These are phyloP conservation scores for Metschnikowia rubicola DNA, from an alignment of 805 yeast species.

Conservation along the genomic window DNA sequence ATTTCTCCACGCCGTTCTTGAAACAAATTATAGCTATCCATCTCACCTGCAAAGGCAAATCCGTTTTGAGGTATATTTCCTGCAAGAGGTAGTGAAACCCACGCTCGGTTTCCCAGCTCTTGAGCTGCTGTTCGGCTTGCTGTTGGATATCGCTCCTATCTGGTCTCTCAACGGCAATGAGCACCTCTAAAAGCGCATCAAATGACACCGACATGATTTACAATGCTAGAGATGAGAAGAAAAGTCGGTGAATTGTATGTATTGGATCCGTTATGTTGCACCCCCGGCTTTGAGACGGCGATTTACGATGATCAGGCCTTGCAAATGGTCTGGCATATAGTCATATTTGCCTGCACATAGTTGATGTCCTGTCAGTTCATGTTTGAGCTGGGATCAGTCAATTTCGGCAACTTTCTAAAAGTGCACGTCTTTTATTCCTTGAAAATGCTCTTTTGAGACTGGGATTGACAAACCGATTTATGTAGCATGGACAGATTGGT, in stretches of 20 bases:
- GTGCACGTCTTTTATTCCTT: too few relatives aligned
- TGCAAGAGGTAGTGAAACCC: constrained; percentile 60
- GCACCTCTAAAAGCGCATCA: constrained; percentile 27
- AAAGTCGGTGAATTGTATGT: neutral
- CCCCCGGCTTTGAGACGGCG: neutral
- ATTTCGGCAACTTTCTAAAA: too few relatives aligned
- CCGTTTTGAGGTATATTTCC: constrained; percentile 54
- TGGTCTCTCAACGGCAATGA: constrained; percentile 32
- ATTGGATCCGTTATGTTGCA: too few relatives aligned
- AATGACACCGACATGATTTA: constrained; percentile 22
- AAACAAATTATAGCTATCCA: constrained; percentile 87
- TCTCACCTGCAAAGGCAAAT: constrained; percentile 61
- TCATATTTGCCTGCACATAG: too few relatives aligned
- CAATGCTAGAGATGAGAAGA: neutral
- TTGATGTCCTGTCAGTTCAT: too few relatives aligned
- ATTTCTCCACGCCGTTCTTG: constrained; percentile 81
- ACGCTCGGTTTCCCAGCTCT: constrained; percentile 61
- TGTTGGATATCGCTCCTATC: constrained; percentile 52
- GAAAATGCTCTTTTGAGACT: neutral
- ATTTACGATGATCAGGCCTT: neutral
- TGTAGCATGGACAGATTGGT: neutral
- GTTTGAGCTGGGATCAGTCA: too few relatives aligned
- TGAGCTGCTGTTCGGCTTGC: constrained; percentile 66
- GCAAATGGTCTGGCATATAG: too few relatives aligned
- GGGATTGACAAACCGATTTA: neutral